Evolutionary conservation across 73 alveolate species (phyloP), one percentile per base, ranked within the genome.

Genomic region (Paramecium tetraurelia): DNA sequence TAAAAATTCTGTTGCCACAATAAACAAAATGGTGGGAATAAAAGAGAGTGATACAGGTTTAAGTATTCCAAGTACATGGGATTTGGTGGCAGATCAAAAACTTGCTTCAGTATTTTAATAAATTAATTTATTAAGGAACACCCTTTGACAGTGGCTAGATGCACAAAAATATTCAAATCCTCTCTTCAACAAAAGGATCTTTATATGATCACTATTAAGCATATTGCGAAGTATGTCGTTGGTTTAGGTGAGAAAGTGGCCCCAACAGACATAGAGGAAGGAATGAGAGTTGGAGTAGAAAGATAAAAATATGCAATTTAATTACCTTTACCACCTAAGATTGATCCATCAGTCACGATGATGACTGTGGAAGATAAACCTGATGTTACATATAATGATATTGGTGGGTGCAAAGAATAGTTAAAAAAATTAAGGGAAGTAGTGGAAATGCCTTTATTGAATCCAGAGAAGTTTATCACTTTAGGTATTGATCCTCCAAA

Each of bases 321-420:
- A 75, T 86, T 99, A 44, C 99, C 99, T 21, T 96, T 99, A 40
- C 99, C 99, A 10, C 99, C 99, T 1, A 97, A 96, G 92, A 99
- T 98, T 59, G 99, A 99, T 95, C 99, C 99, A 2, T 86, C 97
- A 48, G 99, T 99, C 68, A 97, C 99, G 8, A 98, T 99, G 99
- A 99, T 99, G 99, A 97, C 99, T 0, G 99, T 99, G 12, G 99
- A 98, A 95, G 99, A 99, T 50, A 99, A 98, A 93, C 99, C 99
- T 8, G 99, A 99, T 87, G 99, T 99, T 59, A 99, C 99, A 33
- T 99, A 99, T 94, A 97, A 96, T 86, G 99, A 99, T 95, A 96
- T 99, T 46, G 99, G 99, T 29, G 99, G 99, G 41, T 96, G 98
- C 92, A 97, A 97, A 89, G 99, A 98, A 71, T 98, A 97, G 92